Conservation (phyloP, 2,329 filamentous ascomycete genomes). For the Intubia oerlemansii region DNA sequence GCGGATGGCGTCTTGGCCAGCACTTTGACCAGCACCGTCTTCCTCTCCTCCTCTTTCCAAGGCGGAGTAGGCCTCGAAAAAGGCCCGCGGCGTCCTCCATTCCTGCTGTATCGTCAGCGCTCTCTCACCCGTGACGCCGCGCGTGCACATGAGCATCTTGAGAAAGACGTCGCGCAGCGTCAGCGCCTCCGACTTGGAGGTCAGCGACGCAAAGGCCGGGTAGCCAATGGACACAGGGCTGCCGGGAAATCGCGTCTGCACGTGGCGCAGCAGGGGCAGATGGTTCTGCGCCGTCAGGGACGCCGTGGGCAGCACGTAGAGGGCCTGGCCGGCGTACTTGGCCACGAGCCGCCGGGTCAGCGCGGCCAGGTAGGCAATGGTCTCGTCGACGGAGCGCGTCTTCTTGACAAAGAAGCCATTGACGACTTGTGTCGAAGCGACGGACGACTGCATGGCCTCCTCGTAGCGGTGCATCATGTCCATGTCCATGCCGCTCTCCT, state of each 20-base stretch:
- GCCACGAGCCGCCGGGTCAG: slow-evolving; percentile 49
- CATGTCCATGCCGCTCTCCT: slow-evolving; percentile 43
- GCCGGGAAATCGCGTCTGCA: slow-evolving; percentile 18
- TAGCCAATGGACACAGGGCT: slow-evolving; percentile 36
- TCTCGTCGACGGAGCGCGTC: slow-evolving; percentile 56
- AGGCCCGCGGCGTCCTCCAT: slow-evolving; percentile 54
- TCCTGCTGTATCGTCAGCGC: slow-evolving; percentile 57
- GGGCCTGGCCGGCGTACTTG: slow-evolving; percentile 35
- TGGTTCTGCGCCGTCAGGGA: slow-evolving; percentile 45
- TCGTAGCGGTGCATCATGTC: slow-evolving; percentile 33
- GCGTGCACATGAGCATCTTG: slow-evolving; percentile 72
- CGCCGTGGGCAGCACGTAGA: slow-evolving; percentile 44
- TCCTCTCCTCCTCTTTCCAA: too few species aligned
- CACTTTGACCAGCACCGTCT: too few species aligned
- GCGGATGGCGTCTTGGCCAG: slow-evolving; percentile 20
- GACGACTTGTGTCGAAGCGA: slow-evolving; percentile 58
- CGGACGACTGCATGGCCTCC: slow-evolving; percentile 48
- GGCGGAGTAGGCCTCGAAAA: slow-evolving; percentile 45
- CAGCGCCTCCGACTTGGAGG: slow-evolving; percentile 54
- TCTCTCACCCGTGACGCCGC: slow-evolving; percentile 54
- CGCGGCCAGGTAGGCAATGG: slow-evolving; percentile 50
- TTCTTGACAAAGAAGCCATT: slow-evolving; percentile 62
- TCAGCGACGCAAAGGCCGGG: slow-evolving; percentile 46
- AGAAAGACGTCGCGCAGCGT: slow-evolving; percentile 56
- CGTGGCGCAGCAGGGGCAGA: slow-evolving; percentile 35